A percentile compares a stretch with the other conserved stretches of the same genome.
Evolutionary conservation across 768 basidiomycete genomes (phyloP).

Genomic region (Favolaschia claudopus): DNA sequence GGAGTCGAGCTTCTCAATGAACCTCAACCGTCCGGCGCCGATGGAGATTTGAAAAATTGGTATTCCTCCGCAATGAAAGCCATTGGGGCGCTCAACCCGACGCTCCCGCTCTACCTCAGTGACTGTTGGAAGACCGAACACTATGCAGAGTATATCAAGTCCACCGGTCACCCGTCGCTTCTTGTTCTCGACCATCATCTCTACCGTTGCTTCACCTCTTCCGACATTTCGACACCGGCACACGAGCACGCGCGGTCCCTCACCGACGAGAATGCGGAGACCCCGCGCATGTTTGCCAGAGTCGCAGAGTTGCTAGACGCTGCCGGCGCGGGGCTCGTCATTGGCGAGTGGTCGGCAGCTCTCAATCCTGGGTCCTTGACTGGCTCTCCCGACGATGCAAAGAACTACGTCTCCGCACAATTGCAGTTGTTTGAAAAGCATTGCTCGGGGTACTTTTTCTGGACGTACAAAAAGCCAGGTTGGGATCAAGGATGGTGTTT

Average conservation of each 20-base stretch:
- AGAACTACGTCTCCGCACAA: constrained; percentile 66
- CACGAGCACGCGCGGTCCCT: constrained; percentile 61
- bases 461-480: constrained; percentile 81
- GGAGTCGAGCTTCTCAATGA: constrained; percentile 71
- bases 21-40: constrained; percentile 57
- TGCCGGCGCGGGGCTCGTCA: constrained; percentile 55
- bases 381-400: constrained; percentile 44
- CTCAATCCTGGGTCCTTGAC: constrained; percentile 69
- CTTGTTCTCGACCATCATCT: constrained; percentile 83
- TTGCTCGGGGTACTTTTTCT: constrained; percentile 84
- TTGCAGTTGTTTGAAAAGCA: constrained; percentile 66
- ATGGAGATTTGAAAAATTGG: constrained; percentile 64
- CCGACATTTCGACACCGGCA: constrained; percentile 62
- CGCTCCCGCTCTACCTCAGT: constrained; percentile 73
- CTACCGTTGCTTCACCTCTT: constrained; percentile 78
- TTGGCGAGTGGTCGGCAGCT: constrained; percentile 85
- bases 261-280: constrained; percentile 45
- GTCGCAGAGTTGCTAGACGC: constrained; percentile 42
- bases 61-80: constrained; percentile 64
- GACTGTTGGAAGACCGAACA: constrained; percentile 79
- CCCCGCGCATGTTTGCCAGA: constrained; percentile 46
- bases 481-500: constrained; percentile 79
- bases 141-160: constrained; percentile 64
- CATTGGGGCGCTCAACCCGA: constrained; percentile 57
- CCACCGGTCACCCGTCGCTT: constrained; percentile 37